phyloP scores from a whole-genome alignment of 805 yeast genomes.

The Metschnikowia lachancei region DNA sequence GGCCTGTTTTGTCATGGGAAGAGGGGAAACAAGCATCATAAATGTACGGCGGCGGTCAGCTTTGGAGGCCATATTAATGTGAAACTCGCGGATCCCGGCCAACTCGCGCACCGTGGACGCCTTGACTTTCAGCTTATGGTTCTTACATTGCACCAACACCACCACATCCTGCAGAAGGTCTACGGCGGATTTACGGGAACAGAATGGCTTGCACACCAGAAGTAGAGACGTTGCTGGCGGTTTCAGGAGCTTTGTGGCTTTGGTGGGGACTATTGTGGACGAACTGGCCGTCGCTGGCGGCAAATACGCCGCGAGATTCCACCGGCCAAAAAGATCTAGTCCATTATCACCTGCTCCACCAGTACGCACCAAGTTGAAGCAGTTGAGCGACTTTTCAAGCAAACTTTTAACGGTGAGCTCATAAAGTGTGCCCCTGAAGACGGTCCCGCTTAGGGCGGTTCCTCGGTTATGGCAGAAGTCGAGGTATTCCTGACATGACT shows the following conservation, averaged over 20 bases:
- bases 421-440: slow-evolving; percentile 54
- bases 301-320: slow-evolving; percentile 35
- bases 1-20: slow-evolving; percentile 48
- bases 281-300: not conserved
- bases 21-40: slow-evolving; percentile 47
- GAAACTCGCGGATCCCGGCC: slow-evolving; percentile 47
- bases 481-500: slow-evolving; percentile 31
- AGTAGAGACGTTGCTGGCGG: slow-evolving; percentile 6
- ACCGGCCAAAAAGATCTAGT: slow-evolving; percentile 51
- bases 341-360: slow-evolving; percentile 62
- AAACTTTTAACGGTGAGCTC: slow-evolving; percentile 45
- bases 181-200: slow-evolving; percentile 1
- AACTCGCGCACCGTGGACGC: slow-evolving; percentile 52
- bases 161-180: slow-evolving; percentile 31
- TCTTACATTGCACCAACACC: slow-evolving; percentile 56
- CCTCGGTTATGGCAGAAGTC: slow-evolving; percentile 26
- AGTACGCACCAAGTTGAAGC: slow-evolving; percentile 38
- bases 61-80: slow-evolving; percentile 23
- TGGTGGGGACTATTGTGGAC: not conserved
- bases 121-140: slow-evolving; percentile 42
- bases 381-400: slow-evolving; percentile 37
- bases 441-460: slow-evolving; percentile 35
- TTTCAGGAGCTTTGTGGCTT: not conserved
- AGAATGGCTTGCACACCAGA: slow-evolving; percentile 8
- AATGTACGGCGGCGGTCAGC: slow-evolving; percentile 24